phyloP scores from a whole-genome alignment of 176 grass and related monocot species.

The Aegilops sharonensis region DNA sequence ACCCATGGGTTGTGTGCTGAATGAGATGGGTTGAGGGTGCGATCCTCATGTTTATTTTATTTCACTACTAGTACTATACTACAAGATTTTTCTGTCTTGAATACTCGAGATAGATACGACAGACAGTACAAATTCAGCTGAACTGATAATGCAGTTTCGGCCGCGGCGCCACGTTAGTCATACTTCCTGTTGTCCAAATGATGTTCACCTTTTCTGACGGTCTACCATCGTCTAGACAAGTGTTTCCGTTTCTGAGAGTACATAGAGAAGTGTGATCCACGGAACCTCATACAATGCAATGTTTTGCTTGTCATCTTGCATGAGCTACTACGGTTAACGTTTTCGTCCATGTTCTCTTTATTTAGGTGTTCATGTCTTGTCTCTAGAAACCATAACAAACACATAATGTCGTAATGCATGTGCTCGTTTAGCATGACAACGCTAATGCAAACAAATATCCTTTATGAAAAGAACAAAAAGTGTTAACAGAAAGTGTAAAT shows the following conservation, averaged over 20 bases:
- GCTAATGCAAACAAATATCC: neutral
- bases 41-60: constrained; percentile 4
- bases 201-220: neutral
- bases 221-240: neutral
- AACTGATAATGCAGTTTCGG: neutral
- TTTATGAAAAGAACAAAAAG: neutral
- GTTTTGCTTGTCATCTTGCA: neutral
- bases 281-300: neutral
- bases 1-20: constrained; percentile 13
- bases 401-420: no score
- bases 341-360: neutral
- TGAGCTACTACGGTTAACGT: neutral
- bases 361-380: neutral
- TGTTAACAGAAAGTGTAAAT: constrained; percentile 1
- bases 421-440: neutral
- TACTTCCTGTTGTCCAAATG: neutral
- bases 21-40: neutral
- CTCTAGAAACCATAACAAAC: neutral
- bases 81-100: neutral
- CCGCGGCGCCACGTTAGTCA: neutral
- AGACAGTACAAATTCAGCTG: neutral
- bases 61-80: no score
- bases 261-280: neutral
- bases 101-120: neutral
- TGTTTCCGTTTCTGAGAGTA: neutral